Base-by-base conservation (phyloP, 176 grass and related monocot species). In the Aegilops speltoides region DNA sequence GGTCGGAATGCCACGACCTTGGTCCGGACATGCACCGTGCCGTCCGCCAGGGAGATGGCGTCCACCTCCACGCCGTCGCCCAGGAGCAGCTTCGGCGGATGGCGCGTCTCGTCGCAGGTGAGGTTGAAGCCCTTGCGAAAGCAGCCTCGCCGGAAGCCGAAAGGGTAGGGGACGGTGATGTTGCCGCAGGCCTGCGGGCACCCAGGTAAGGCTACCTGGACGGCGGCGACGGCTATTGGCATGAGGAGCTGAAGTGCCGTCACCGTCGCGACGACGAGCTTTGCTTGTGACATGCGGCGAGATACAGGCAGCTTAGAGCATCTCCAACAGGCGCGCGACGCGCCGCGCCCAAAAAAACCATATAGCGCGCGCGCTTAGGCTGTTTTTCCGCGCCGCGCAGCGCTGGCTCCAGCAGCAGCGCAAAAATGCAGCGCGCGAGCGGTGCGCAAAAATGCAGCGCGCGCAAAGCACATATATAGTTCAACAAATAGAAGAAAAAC, bases 161-260 rank as follows among this genome's bases (percentile, higher is more conserved):
- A 81, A 31, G 85, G 85, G 76, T 81, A 87, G 3, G 85, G 64
- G 48, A 87, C 52, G 46, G 20, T 57, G 9, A 87, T 15, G 43
- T 33, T 23, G 34, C 85, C 77, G 40, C 85, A 87, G 8, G 12
- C 71, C 6, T 87, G 64, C 34, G n/a, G 74, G 85, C 77, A 87
- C 20, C 76, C 63, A 16, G 38, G 85, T 63, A 87, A 45, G 20
- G 77, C 76, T 41, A 52, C 5, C 6, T 60, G 57, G 57, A 12
- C 24, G 48, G 40, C 16, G 20, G 62, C 38, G 9, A 19, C 4
- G 46, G 46, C 23, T 10, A 23, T 17, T 2, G 23, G 38, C 24
- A 25, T 20, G 8, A 73, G 20, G 19, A 73, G 10, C 20, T 73
- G 22, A 40, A 73, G n/a, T 7, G 32, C 11, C 6, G 20, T 19